Percentiles rank a stretch among this genome's conserved stretches.
Conservation (phyloP, 108 stramenopile species). For the Cyclotella atomus region DNA sequence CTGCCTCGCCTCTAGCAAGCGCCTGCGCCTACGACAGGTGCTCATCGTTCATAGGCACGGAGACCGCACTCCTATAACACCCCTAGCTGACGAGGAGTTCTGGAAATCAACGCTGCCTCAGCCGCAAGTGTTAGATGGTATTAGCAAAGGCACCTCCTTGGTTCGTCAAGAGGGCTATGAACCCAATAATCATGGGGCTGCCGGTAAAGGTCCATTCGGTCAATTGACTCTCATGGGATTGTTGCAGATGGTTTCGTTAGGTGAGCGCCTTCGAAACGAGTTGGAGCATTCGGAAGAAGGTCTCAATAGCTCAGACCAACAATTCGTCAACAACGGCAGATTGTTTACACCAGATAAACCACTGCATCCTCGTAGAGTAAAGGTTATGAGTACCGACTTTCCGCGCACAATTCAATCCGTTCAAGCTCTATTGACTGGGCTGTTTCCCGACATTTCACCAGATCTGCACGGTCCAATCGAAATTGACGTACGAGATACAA, state of each 20-base stretch:
- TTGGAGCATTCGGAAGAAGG: conserved; percentile 26
- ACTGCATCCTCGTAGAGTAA: conserved; percentile 52
- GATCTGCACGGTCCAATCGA: conserved; percentile 23
- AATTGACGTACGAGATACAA: conserved; percentile 75
- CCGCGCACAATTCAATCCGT: conserved; percentile 83
- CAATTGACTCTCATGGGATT: conserved; percentile 76
- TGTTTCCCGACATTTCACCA: conserved; percentile 57
- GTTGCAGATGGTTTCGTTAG: conserved; percentile 79
- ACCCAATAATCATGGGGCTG: conserved; percentile 50
- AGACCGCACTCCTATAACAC: conserved; percentile 84
- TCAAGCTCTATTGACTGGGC: conserved; percentile 72
- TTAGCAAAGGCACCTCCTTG: conserved; percentile 51
- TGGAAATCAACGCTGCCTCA: conserved; percentile 63
- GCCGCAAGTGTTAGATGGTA: conserved; percentile 48
- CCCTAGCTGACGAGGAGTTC: conserved; percentile 67
- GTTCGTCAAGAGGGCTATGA: conserved; percentile 17
- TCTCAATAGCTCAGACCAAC: not conserved
- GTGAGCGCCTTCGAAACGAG: conserved; percentile 62
- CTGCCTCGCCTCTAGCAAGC: conserved; percentile 8
- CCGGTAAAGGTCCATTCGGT: conserved; percentile 75
- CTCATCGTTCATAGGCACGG: conserved; percentile 81
- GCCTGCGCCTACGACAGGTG: conserved; percentile 50
- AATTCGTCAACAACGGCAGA: conserved; percentile 21
- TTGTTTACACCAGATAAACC: conserved; percentile 40
- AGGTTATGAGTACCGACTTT: conserved; percentile 74